Evolutionary conservation across 805 yeast species (phyloP), one percentile per base, ranked within the genome.

Genomic region (Metschnikowia sp.): DNA sequence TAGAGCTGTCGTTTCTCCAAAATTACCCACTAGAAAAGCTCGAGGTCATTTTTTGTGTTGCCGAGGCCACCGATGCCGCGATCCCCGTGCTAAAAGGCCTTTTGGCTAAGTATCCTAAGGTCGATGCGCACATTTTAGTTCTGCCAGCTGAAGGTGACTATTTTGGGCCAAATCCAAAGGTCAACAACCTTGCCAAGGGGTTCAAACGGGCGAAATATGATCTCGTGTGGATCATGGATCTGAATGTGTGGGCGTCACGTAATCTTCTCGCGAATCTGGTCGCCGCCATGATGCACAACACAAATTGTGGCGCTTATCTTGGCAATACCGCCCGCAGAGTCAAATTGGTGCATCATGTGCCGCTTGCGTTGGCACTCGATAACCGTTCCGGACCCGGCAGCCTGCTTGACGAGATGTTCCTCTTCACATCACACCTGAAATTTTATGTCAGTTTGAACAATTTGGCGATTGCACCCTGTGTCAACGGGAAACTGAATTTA

Each of bases 151-250:
- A 81, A 39, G 66, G 65, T 32, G 77, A 71, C 45, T 76, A 76
- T 53, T 84, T 70, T 57, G 96, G 96, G 2, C 94, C 95, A 5
- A 89, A 89, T 58, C 97, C 97, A 7, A 89, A 89, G 65, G 87
- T 89, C 46, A 88, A 88, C 65, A 89, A 89, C 64, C 69, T 89
- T 39, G 82, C 89, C n/a, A 86, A 86, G 62, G 96, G 96, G 6
- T 88, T 84, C 59, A 63, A 69, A 35, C 64, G 64, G 2, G 92
- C 96, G 8, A 77, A 79, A 55, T 70, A 79, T 63, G 96, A 89
- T 59, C 76, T 86, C 15, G 55, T 90, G 10, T 89, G 97, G 96
- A 81, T 88, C 12, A 75, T 87, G 69, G 97, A 89, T 65, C 82
- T 91, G 28, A 89, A 89, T 58, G 94, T 87, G 6, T 86, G 89